Evolutionary conservation across 2,329 filamentous ascomycete genomes (phyloP).

Genomic region (Claviceps africana): DNA sequence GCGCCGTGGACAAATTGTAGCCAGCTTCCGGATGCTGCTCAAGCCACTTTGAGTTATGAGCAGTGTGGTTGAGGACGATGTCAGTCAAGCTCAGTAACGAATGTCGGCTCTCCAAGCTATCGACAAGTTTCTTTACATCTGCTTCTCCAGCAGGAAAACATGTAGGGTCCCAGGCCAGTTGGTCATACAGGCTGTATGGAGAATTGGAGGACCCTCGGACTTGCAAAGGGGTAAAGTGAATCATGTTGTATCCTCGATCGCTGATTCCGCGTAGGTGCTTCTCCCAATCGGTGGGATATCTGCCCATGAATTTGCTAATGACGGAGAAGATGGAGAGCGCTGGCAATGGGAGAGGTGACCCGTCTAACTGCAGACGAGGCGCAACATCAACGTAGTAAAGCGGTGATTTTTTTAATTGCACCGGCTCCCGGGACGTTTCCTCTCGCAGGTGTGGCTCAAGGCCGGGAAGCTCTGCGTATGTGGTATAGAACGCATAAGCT

Average conservation of each 20-base stretch:
- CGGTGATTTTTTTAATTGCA: conserved; percentile 49
- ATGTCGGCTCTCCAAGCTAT: conserved; percentile 71
- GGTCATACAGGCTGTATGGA: conserved; percentile 91
- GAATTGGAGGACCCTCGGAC: conserved; percentile 82
- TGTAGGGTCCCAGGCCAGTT: conserved; percentile 68
- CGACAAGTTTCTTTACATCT: conserved; percentile 63
- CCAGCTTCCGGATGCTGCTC: conserved; percentile 88
- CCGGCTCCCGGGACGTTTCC: conserved; percentile 20
- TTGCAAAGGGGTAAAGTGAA: conserved; percentile 94
- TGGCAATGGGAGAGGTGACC: conserved; percentile 62
- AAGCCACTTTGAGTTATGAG: conserved; percentile 89
- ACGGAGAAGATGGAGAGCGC: conserved; percentile 85
- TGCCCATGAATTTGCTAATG: conserved; percentile 96
- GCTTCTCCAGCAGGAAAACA: conserved; percentile 76
- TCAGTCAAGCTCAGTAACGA: conserved; percentile 82
- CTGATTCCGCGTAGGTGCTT: conserved; percentile 78
- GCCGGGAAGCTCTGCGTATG: conserved; percentile 74
- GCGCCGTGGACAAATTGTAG: conserved; percentile 85
- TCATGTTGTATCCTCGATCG: conserved; percentile 92
- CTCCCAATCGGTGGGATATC: conserved; percentile 81
- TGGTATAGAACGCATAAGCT: conserved; percentile 88
- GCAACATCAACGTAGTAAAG: conserved; percentile 90
- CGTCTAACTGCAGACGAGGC: conserved; percentile 62
- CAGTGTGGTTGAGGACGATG: conserved; percentile 96
- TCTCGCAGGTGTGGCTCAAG: conserved; percentile 24